Conservation (phyloP, 768 basidiomycete species). For the Dendrothele bispora region DNA sequence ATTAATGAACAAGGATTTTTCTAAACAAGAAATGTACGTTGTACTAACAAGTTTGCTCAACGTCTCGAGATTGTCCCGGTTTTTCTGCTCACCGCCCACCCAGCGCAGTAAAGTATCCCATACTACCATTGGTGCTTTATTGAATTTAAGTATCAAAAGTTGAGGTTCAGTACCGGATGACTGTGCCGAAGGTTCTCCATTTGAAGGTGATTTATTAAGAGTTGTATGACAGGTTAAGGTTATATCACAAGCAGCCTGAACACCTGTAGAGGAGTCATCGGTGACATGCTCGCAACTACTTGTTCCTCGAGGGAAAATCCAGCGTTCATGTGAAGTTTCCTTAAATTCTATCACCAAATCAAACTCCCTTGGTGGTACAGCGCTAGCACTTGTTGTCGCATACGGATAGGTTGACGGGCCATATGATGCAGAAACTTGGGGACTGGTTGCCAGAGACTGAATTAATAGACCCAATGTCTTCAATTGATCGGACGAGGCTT, state of each 20-base stretch:
- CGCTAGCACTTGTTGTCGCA: constrained; percentile 4
- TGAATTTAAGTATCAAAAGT: constrained; percentile 49
- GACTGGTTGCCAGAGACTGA: constrained; percentile 52
- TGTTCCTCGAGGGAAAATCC: constrained; percentile 64
- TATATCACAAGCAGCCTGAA: constrained; percentile 31
- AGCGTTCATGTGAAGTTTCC: constrained; percentile 62
- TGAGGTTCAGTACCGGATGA: constrained; percentile 15
- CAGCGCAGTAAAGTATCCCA: constrained; percentile 64
- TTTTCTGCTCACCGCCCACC: constrained; percentile 57
- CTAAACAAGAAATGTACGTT: neutral
- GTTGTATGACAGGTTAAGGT: constrained; percentile 46
- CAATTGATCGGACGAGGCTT: constrained; percentile 62
- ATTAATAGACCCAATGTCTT: constrained; percentile 74
- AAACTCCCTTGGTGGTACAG: constrained; percentile 49
- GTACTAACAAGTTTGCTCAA: constrained; percentile 47
- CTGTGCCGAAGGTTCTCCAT: neutral
- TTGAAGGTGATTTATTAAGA: constrained; percentile 33
- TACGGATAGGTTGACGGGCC: constrained; percentile 6
- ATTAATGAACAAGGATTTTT: constrained; percentile 3
- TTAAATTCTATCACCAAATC: constrained; percentile 74
- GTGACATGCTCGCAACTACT: constrained; percentile 44
- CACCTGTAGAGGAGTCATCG: constrained; percentile 12
- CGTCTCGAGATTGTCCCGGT: constrained; percentile 45
- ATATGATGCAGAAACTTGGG: constrained; percentile 8
- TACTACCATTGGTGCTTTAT: constrained; percentile 43